Conservation (phyloP, 2,329 filamentous ascomycete species). For the Fusarium torreyae region DNA sequence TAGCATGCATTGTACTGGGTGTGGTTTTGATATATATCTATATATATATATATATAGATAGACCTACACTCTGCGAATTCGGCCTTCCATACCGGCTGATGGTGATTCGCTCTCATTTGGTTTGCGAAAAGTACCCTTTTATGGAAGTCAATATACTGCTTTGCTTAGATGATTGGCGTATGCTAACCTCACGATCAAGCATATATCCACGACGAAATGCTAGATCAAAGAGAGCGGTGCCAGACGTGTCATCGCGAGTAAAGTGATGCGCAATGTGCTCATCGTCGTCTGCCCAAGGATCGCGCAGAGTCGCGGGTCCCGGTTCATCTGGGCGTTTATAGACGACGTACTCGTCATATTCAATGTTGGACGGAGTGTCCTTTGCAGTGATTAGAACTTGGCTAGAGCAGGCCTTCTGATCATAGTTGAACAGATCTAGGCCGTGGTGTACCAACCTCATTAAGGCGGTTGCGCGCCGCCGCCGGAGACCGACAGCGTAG, state of each 20-base stretch:
- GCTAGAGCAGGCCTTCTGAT: constrained; percentile 53
- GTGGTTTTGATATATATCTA: fast-evolving
- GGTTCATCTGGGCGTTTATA: constrained; percentile 49
- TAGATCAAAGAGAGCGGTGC: constrained; percentile 52
- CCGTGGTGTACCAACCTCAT: constrained; percentile 50
- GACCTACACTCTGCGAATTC: constrained; percentile 56
- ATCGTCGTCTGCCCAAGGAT: constrained; percentile 30
- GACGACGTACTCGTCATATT: constrained; percentile 58
- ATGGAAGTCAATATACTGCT: not conserved
- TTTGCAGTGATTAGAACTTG: constrained; percentile 54
- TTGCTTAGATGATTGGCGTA: too few relatives aligned
- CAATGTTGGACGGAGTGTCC: constrained; percentile 52
- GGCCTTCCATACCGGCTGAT: constrained; percentile 52
- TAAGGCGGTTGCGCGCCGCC: constrained; percentile 47
- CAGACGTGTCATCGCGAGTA: constrained; percentile 52
- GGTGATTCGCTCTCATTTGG: constrained; percentile 41
- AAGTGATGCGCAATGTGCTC: constrained; percentile 55
- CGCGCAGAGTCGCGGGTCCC: constrained; percentile 13
- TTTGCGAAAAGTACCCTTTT: constrained; percentile 48
- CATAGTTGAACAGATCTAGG: constrained; percentile 57
- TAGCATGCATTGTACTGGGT: not conserved
- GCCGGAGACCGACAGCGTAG: constrained; percentile 44
- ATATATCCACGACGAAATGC: constrained; percentile 53
- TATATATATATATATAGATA: not conserved
- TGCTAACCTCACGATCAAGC: constrained; percentile 51